Evolutionary conservation across 176 grass and related monocot genomes (phyloP).

Genomic region (Paspalum vaginatum): DNA sequence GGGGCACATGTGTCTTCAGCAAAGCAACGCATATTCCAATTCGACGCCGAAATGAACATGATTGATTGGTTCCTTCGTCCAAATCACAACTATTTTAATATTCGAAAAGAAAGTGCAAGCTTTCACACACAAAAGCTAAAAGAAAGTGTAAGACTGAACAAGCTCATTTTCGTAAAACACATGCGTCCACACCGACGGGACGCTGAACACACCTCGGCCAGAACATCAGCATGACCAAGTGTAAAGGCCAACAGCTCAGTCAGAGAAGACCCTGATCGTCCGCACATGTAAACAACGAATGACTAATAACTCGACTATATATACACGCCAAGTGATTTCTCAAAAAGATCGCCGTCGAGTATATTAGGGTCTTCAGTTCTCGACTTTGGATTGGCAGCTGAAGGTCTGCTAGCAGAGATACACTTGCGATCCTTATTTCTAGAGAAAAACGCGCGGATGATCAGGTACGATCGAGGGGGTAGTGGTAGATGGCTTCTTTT

Average conservation of each 20-base stretch:
- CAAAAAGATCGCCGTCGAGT: not conserved
- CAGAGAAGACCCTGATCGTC: not conserved
- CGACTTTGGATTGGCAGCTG: not conserved
- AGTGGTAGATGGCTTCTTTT: too few relatives aligned
- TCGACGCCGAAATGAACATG: not conserved
- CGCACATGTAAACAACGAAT: not conserved
- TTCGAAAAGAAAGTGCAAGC: not conserved
- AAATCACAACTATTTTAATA: not conserved
- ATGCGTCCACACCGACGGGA: too few relatives aligned
- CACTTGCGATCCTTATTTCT: too few relatives aligned
- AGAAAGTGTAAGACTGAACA: not conserved
- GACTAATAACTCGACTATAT: not conserved
- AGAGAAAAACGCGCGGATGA: not conserved
- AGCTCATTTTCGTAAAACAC: not conserved
- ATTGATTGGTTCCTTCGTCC: not conserved
- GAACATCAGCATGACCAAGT: not conserved
- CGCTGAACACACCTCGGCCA: not conserved
- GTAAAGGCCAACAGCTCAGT: not conserved
- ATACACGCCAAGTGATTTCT: not conserved
- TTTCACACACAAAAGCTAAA: not conserved
- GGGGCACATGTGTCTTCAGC: not conserved
- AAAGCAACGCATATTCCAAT: conserved; percentile 24
- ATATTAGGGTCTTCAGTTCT: not conserved
- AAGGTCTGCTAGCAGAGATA: too few relatives aligned
- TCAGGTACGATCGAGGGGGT: too few relatives aligned